These are phyloP conservation scores for Boletus vermiculosoides DNA, from an alignment of 768 basidiomycete species.

Conservation along the genomic window DNA sequence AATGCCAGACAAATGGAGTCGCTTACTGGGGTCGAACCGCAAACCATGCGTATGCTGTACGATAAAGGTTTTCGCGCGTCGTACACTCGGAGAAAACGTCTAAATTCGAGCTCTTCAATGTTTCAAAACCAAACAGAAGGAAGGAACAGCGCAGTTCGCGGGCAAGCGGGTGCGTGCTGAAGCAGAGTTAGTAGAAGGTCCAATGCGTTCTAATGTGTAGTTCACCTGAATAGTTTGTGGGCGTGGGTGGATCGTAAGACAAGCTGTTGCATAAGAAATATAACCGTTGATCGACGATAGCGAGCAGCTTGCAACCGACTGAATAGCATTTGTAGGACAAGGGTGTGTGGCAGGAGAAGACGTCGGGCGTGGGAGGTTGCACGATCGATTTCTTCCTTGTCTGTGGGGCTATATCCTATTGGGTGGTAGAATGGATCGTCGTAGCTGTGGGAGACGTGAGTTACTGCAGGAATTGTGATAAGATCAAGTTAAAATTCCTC, in stretches of 20 bases:
- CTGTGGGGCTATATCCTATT: constrained; percentile 86
- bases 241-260: constrained; percentile 77
- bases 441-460: constrained; percentile 51
- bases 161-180: constrained; percentile 87
- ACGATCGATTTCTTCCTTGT: constrained; percentile 79
- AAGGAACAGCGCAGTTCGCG: constrained; percentile 90
- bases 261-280: constrained; percentile 82
- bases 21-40: constrained; percentile 87
- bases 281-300: constrained; percentile 80
- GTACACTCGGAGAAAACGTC: constrained; percentile 79
- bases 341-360: constrained; percentile 76
- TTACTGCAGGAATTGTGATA: not conserved
- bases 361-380: constrained; percentile 67
- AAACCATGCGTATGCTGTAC: constrained; percentile 89
- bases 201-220: not conserved
- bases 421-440: constrained; percentile 85
- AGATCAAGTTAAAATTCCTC: constrained; percentile 28
- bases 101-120: constrained; percentile 81
- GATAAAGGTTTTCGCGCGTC: constrained; percentile 74
- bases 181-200: not conserved
- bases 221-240: constrained; percentile 71
- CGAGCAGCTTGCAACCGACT: constrained; percentile 93
- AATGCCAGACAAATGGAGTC: not conserved
- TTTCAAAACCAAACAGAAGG: constrained; percentile 90
- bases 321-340: constrained; percentile 84